These are phyloP conservation scores for Dysphania ambrosioides DNA, from an alignment of 148 eudicot species.

Conservation along the genomic window DNA sequence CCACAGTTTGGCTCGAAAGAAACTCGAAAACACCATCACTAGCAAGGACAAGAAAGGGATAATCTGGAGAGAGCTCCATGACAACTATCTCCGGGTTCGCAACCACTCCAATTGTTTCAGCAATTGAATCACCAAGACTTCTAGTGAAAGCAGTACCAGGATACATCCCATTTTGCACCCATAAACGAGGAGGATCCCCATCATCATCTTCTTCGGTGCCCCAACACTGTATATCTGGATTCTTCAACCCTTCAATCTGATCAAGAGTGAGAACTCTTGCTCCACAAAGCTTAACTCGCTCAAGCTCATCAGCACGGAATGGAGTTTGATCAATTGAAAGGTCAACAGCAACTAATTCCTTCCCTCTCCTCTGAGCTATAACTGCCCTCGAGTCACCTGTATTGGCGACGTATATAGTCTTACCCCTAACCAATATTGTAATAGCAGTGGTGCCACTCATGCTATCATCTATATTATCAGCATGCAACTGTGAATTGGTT, in stretches of 20 bases:
- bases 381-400: conserved; percentile 96
- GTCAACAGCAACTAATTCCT: conserved; percentile 81
- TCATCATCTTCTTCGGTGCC: conserved; percentile 96
- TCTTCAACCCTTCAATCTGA: conserved; percentile 96
- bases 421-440: conserved; percentile 80
- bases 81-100: conserved; percentile 84
- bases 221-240: conserved; percentile 91
- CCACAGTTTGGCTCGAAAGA: conserved; percentile 89
- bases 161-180: conserved; percentile 98
- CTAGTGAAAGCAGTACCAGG: conserved; percentile 98
- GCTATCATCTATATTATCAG: conserved; percentile 81
- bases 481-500: conserved; percentile 85
- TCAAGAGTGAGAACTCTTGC: conserved; percentile 98
- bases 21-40: conserved; percentile 99
- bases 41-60: conserved; percentile 93
- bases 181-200: conserved; percentile 97
- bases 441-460: conserved; percentile 99
- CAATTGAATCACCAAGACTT: conserved; percentile 94
- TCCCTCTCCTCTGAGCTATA: conserved; percentile 78
- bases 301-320: conserved; percentile 77
- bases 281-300: conserved; percentile 86
- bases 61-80: conserved; percentile 72
- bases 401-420: conserved; percentile 74
- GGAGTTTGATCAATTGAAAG: conserved; percentile 94
- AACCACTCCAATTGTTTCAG: conserved; percentile 93